Base-by-base conservation (phyloP, 441 rosid genomes). In the Sinapis alba region DNA sequence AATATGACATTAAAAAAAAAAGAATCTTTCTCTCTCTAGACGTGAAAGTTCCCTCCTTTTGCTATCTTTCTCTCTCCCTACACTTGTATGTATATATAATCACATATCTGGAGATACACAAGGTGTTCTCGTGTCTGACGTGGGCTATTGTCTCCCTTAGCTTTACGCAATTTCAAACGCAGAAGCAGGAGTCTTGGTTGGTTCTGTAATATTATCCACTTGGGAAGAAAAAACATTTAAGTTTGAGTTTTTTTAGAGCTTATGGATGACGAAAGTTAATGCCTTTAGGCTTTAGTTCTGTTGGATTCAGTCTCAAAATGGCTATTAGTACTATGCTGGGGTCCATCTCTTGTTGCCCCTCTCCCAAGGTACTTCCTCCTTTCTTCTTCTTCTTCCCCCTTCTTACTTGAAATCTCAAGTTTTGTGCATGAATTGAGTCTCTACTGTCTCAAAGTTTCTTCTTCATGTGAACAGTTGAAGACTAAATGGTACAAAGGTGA, bases 261-360 rank as follows among this genome's bases (percentile, higher is more conserved):
- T 63, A 69, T 76, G 62, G 63, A 5, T 75, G 45, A 70, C 53
- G 26, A 53, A 56, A 78, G 78, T 19, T n/a, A 24, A 56, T 63
- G 75, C 67, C 62, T 73, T 69, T 73, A 73, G 75, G 75, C 78
- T 43, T 73, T 68, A 47, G 0, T 63, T 63, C 30, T 68, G 65
- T 56, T 63, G 30, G 57, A 16, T 73, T 73, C 75, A 70, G 24
- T 68, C 78, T 63, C 63, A 41, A 45, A 57, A 78, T 78, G 81
- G 21, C 81, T 32, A 73, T 73, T 34, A 78, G 81, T 73, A 73
- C 68, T 68, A 84, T 89, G 89, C 61, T 87, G 88, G 92, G 89
- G 72, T 82, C 90, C 28, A 20, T 88, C 69, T 66, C 84, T 72
- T 82, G 80, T 76, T 79, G 83, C 70, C 84, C 82, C 56, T 36